Evolutionary conservation across 768 basidiomycete species (phyloP), one percentile per base, ranked within the genome.

Genomic region (Daedaleopsis sinensis): DNA sequence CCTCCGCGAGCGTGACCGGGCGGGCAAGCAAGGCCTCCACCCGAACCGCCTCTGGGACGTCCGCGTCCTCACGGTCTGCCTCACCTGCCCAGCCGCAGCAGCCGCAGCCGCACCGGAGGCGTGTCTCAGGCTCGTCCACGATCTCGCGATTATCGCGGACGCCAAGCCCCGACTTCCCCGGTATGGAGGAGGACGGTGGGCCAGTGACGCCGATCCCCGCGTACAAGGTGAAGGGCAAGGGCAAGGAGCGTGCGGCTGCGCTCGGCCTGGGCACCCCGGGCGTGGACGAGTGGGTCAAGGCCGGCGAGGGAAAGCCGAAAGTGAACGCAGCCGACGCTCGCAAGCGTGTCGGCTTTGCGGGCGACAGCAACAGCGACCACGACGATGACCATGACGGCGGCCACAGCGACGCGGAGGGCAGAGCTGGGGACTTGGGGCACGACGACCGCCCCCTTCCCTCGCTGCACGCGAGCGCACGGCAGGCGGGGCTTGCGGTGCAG

Each of bases 181-280:
- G 46, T 1, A 47, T 46, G 18, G 61, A 65, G 8, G 52, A 62
- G 19, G 71, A 69, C 21, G 62, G 36, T 18, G 62, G 62, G 5
- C 72, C 73, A 0, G 67, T 73, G 36, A 76, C 77, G 5, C 77
- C 76, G 1, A 67, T 74, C 27, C 68, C 73, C 13, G 58, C 62
- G 59, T 50, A 66, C 58, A 58, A 72, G 68, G 67, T 66, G 58
- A 64, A 68, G 50, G 53, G 55, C 21, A 64, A 68, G 50, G 53
- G 55, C 21, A 57, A 70, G 52, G 66, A 56, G 19, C 55, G 58
- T 13, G 59, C n/a, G n/a, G n/a, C 63, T 55, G 73, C 81, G 16
- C 69, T 83, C 18, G 80, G 81, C 16, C 72, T 83, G n/a, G 80
- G 77, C 5, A 81, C 81, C 21, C 85, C 85, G 4, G 84, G 86